phyloP scores from a whole-genome alignment of 352 stramenopile genomes.

The Phytophthora melonis region DNA sequence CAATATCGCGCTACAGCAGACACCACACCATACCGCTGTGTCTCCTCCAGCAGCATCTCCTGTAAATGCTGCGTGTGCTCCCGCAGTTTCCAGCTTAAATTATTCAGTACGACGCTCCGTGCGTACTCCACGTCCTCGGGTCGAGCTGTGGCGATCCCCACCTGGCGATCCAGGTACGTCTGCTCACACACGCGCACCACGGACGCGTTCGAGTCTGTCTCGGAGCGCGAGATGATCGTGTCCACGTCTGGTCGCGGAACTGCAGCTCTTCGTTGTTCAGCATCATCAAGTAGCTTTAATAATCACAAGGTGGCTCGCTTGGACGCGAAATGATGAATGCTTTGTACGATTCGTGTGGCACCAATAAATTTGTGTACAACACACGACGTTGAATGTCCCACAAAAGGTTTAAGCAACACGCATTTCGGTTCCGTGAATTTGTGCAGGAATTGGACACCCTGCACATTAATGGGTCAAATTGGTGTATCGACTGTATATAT shows the following conservation, averaged over 20 bases:
- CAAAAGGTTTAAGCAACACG: constrained; percentile 14
- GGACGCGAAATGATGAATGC: constrained; percentile 4
- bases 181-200: constrained; percentile 37
- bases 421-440: constrained; percentile 38
- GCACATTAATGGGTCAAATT: no score
- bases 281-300: constrained; percentile 30
- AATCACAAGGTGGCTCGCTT: constrained; percentile 29
- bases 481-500: no score
- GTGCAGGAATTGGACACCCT: constrained; percentile 38
- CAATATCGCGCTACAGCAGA: no score
- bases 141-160: constrained; percentile 10
- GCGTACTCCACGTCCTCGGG: constrained; percentile 22
- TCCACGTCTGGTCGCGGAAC: constrained; percentile 40
- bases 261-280: constrained; percentile 32
- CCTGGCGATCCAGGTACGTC: constrained; percentile 33
- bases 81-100: constrained; percentile 29
- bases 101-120: constrained; percentile 32
- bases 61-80: constrained; percentile 31
- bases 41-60: constrained; percentile 21
- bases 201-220: constrained; percentile 22
- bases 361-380: background rate
- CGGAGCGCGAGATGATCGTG: constrained; percentile 27
- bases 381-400: constrained; percentile 1
- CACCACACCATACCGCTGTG: constrained; percentile 1
- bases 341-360: constrained; percentile 11